These are phyloP conservation scores for Gnaphalium uliginosum DNA, from an alignment of 129 eudicot genomes.

Conservation along the genomic window DNA sequence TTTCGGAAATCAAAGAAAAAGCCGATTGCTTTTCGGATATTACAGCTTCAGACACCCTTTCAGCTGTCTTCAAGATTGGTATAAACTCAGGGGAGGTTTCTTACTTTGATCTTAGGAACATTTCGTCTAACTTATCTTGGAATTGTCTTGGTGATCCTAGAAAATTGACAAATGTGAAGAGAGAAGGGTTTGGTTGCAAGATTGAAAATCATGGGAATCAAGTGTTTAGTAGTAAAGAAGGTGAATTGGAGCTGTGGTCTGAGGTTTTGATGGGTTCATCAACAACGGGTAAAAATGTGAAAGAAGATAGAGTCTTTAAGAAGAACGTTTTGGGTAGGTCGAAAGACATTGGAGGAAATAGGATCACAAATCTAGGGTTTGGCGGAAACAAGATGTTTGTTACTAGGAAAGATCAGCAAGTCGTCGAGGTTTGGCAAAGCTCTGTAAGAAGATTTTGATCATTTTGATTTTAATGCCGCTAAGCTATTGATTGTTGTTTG, in stretches of 20 bases:
- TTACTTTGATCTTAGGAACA: conserved; percentile 62
- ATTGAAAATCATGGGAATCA: conserved; percentile 71
- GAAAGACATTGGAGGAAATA: conserved; percentile 58
- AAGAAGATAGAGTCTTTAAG: conserved; percentile 58
- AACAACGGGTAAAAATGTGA: conserved; percentile 23
- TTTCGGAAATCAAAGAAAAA: conserved; percentile 77
- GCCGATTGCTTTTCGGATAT: conserved; percentile 86
- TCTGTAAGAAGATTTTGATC: conserved; percentile 54
- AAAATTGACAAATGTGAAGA: conserved; percentile 60
- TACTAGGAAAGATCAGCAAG: conserved; percentile 85
- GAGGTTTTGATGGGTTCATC: conserved; percentile 62
- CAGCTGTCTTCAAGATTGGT: conserved; percentile 78
- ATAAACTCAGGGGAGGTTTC: conserved; percentile 85
- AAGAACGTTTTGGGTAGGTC: conserved; percentile 79
- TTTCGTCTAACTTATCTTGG: conserved; percentile 56
- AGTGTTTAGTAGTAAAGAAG: conserved; percentile 82
- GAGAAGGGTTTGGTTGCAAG: conserved; percentile 78
- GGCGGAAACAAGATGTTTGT: conserved; percentile 98
- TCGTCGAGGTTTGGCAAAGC: conserved; percentile 91
- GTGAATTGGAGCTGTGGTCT: conserved; percentile 85
- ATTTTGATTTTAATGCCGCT: neutral
- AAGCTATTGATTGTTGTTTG: conserved; percentile 20
- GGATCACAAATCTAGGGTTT: conserved; percentile 63
- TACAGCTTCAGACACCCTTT: conserved; percentile 58
- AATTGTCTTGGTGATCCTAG: conserved; percentile 71